Evolutionary conservation across 768 basidiomycete genomes (phyloP).

Genomic region (Kwoniella sp.): DNA sequence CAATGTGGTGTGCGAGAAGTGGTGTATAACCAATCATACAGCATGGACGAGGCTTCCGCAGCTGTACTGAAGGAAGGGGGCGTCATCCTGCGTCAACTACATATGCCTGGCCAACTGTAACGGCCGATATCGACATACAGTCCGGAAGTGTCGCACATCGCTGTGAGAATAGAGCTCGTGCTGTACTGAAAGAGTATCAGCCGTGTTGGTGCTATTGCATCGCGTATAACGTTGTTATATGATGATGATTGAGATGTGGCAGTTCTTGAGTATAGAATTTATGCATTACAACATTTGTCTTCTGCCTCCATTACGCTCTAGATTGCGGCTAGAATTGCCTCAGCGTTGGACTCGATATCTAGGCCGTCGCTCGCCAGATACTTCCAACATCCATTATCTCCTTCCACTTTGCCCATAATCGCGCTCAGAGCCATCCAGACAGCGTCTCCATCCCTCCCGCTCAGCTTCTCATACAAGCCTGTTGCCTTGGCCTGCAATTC

Average conservation of each 20-base stretch:
- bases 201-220: too few species aligned
- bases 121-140: too few species aligned
- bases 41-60: conserved; percentile 90
- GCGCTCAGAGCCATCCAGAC: conserved; percentile 74
- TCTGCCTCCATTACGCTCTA: neutral
- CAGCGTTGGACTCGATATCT: conserved; percentile 36
- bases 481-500: conserved; percentile 73
- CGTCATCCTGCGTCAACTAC: conserved; percentile 71
- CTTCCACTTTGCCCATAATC: conserved; percentile 30
- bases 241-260: too few species aligned
- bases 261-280: neutral
- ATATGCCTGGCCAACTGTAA: conserved; percentile 37
- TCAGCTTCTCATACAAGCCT: conserved; percentile 67
- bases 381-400: conserved; percentile 25
- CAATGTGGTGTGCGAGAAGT: conserved; percentile 90
- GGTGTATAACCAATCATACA: conserved; percentile 92
- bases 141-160: too few species aligned
- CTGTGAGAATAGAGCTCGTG: too few species aligned
- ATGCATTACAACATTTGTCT: conserved; percentile 12
- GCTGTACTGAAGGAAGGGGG: conserved; percentile 76
- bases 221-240: too few species aligned
- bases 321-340: conserved; percentile 15
- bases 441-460: conserved; percentile 70
- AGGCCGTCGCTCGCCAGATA: conserved; percentile 37
- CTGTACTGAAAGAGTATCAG: too few species aligned